Evolutionary conservation across 2,329 filamentous ascomycete genomes (phyloP).

Genomic region (Exophiala mesophila): DNA sequence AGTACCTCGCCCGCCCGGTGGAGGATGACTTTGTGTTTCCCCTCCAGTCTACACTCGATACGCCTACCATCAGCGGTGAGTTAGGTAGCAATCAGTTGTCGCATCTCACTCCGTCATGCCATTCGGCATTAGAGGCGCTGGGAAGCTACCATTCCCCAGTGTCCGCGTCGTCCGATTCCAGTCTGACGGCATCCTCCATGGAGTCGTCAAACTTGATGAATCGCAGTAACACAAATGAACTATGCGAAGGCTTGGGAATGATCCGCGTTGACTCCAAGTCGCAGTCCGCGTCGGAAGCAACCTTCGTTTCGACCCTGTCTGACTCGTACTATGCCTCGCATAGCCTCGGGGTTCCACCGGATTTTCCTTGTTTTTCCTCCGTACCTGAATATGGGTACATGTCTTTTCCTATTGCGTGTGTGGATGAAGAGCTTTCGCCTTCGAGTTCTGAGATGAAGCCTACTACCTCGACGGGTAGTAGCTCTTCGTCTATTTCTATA

Average conservation of each 20-base stretch:
- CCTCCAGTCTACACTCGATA: constrained; percentile 28
- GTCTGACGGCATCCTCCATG: constrained; percentile 27
- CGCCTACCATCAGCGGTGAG: constrained; percentile 27
- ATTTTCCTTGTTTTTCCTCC: constrained; percentile 34
- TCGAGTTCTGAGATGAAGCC: constrained; percentile 47
- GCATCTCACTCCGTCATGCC: constrained; percentile 23
- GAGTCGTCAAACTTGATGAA: constrained; percentile 39
- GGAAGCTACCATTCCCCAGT: constrained; percentile 22
- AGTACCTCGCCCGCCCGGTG: constrained; percentile 37
- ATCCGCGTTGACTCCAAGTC: constrained; percentile 41
- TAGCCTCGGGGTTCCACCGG: constrained; percentile 29
- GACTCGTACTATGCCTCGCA: constrained; percentile 28
- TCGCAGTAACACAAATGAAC: constrained; percentile 42
- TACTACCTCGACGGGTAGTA: constrained; percentile 46
- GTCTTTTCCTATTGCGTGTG: constrained; percentile 30
- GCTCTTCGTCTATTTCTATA: constrained; percentile 37
- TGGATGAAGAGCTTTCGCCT: constrained; percentile 30
- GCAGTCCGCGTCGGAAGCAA: constrained; percentile 28
- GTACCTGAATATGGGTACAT: constrained; percentile 33
- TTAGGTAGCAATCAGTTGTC: constrained; percentile 25
- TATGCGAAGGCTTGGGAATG: constrained; percentile 41
- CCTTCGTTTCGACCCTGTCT: constrained; percentile 30
- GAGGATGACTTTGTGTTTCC: constrained; percentile 28
- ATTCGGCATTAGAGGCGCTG: constrained; percentile 27
- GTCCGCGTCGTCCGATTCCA: constrained; percentile 27